A percentile compares a stretch with the other conserved stretches of the same genome.
These are phyloP conservation scores for Fusarium tjaetaba DNA, from an alignment of 2,329 filamentous ascomycete genomes.

Conservation along the genomic window DNA sequence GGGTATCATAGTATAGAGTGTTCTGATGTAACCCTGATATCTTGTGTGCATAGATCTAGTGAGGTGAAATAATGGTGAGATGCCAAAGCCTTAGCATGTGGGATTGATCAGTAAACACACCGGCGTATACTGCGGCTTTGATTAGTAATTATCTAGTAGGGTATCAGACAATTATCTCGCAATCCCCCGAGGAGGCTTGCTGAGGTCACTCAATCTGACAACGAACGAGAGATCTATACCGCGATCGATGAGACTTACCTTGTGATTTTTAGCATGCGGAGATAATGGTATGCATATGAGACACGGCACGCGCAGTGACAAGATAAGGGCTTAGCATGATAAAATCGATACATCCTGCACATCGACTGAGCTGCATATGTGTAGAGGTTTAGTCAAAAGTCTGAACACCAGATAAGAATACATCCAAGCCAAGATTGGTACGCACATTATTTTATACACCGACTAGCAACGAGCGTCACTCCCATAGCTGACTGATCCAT, in stretches of 20 bases:
- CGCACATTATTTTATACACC: background rate
- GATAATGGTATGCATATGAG: background rate
- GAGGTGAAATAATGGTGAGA: too few species aligned
- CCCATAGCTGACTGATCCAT: background rate
- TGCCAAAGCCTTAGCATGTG: too few species aligned
- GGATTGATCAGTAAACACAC: background rate
- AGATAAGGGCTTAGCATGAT: background rate
- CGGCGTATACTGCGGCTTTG: background rate
- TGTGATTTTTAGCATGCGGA: background rate
- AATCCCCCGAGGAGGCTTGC: too few species aligned
- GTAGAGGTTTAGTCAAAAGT: too few species aligned
- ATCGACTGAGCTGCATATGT: too few species aligned
- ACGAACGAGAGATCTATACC: background rate
- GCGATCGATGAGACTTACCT: accelerated
- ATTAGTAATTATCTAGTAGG: too few species aligned
- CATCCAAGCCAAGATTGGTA: background rate
- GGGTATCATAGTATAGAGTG: background rate
- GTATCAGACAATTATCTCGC: background rate
- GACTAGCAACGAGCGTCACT: background rate
- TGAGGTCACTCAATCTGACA: background rate
- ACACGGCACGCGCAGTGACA: background rate
- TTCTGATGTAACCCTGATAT: background rate
- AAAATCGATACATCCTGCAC: background rate
- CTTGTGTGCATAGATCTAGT: too few species aligned
- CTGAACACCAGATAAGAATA: background rate